Evolutionary conservation across 2,329 filamentous ascomycete genomes (phyloP).

Genomic region (Orbilia quercus): DNA sequence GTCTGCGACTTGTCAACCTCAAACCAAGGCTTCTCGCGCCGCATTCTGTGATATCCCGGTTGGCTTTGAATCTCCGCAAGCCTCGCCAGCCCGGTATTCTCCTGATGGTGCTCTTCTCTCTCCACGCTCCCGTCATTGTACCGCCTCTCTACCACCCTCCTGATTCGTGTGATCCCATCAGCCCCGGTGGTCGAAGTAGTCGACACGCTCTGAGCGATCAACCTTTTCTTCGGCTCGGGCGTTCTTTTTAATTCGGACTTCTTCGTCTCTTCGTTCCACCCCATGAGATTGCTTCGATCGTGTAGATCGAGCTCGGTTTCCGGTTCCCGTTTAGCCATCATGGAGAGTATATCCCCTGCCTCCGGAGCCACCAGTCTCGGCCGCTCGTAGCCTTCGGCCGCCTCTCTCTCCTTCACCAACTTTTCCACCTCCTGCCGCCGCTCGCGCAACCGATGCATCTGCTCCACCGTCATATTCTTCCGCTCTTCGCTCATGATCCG

Average conservation of each 20-base stretch:
- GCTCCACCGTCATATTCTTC: constrained; percentile 21
- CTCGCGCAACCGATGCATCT: constrained; percentile 21
- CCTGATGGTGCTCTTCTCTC: constrained; percentile 39
- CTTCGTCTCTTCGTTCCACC: neutral
- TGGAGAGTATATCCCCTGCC: neutral
- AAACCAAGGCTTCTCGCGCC: too few species aligned
- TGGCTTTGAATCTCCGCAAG: too few species aligned
- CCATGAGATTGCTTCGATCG: constrained; percentile 37
- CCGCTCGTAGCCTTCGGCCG: neutral
- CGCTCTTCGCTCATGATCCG: constrained; percentile 41
- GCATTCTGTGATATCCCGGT: too few species aligned
- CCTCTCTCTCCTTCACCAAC: constrained; percentile 9
- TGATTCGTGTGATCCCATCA: constrained; percentile 30
- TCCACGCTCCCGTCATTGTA: constrained; percentile 49
- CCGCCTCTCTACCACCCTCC: constrained; percentile 35
- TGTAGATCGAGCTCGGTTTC: constrained; percentile 48
- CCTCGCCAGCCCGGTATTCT: constrained; percentile 6
- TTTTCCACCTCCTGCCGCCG: constrained; percentile 36
- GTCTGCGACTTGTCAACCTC: too few species aligned
- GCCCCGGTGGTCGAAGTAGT: constrained; percentile 25
- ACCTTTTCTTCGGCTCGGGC: neutral
- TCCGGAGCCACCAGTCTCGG: neutral
- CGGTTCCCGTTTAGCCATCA: neutral
- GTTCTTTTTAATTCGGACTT: too few species aligned
- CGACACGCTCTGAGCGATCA: constrained; percentile 29